These are phyloP conservation scores for Tulasnella sp. DNA, from an alignment of 768 basidiomycete species.

Conservation along the genomic window DNA sequence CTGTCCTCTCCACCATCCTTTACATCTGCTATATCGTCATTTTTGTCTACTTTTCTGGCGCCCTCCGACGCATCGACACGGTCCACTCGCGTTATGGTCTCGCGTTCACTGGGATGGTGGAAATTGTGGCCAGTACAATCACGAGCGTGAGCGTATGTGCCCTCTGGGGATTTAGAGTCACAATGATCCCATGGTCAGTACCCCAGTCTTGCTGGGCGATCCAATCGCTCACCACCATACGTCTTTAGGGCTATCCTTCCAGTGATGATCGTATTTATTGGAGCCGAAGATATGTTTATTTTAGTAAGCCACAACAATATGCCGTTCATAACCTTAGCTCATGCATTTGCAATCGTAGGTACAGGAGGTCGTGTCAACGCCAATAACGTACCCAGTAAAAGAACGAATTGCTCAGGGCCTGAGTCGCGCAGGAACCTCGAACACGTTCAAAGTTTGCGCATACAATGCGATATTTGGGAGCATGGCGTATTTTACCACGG, in stretches of 20 bases:
- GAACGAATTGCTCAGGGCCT: conserved; percentile 87
- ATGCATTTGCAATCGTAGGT: conserved; percentile 42
- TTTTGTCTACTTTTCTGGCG: conserved; percentile 64
- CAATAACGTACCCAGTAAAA: conserved; percentile 80
- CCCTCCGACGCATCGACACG: conserved; percentile 66
- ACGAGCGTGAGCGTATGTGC: conserved; percentile 91
- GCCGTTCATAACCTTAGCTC: background rate
- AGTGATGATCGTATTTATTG: conserved; percentile 89
- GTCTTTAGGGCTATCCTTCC: conserved; percentile 70
- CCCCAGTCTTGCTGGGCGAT: conserved; percentile 1
- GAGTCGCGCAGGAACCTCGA: conserved; percentile 81
- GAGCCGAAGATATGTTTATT: conserved; percentile 96
- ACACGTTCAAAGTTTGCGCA: conserved; percentile 82
- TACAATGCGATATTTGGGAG: conserved; percentile 75
- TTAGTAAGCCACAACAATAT: conserved; percentile 45
- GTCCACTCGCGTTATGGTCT: conserved; percentile 89
- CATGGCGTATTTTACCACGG: conserved; percentile 63
- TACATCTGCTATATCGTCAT: conserved; percentile 72
- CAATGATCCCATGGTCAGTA: conserved; percentile 82
- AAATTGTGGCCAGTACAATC: conserved; percentile 86
- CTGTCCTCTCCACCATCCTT: conserved; percentile 60
- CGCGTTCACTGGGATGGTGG: conserved; percentile 86
- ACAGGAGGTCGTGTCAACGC: conserved; percentile 75
- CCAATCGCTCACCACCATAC: conserved; percentile 21
- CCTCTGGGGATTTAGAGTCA: conserved; percentile 77